Percentiles rank a stretch among this genome's conserved stretches.
Conservation (phyloP, 1,284 basidiomycete genomes). For the Trichosporon sp. region DNA sequence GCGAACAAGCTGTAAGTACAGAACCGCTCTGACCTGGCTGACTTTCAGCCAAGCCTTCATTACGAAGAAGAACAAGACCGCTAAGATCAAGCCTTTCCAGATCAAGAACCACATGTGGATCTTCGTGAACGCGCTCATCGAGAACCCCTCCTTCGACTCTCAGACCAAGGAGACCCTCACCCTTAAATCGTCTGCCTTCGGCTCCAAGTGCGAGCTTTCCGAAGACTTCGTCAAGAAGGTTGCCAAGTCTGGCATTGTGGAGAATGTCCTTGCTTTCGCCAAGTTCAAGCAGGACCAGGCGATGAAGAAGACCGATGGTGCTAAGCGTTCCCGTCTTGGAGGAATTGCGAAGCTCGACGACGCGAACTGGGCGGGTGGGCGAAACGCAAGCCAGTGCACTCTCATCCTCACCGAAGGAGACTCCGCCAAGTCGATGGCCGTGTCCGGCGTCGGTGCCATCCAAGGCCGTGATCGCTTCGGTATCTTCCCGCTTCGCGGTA, state of each 20-base stretch:
- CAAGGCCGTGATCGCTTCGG: constrained; percentile 89
- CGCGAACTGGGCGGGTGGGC: constrained; percentile 94
- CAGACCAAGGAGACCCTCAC: constrained; percentile 98
- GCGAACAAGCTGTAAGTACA: constrained; percentile 61
- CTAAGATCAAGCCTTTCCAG: constrained; percentile 83
- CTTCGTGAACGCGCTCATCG: constrained; percentile 92
- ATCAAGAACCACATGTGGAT: constrained; percentile 99
- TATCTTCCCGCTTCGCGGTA: constrained; percentile 95
- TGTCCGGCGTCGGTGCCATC: constrained; percentile 89
- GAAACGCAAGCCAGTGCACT: constrained; percentile 75
- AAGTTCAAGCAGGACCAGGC: constrained; percentile 95
- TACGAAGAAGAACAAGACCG: constrained; percentile 93
- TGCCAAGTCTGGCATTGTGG: constrained; percentile 82
- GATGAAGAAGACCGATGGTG: constrained; percentile 94
- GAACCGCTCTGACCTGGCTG: neutral
- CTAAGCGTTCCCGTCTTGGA: constrained; percentile 78
- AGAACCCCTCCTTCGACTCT: constrained; percentile 98
- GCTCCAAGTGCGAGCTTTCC: constrained; percentile 76
- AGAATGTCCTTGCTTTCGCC: constrained; percentile 90
- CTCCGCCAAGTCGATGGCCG: constrained; percentile 93
- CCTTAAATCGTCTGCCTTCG: constrained; percentile 79
- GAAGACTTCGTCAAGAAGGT: constrained; percentile 98
- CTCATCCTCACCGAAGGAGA: constrained; percentile 99
- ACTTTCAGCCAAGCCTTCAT: constrained; percentile 61
- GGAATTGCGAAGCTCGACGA: constrained; percentile 93